Evolutionary conservation across 768 basidiomycete genomes (phyloP).

Genomic region (Pulveroboletus sp.): DNA sequence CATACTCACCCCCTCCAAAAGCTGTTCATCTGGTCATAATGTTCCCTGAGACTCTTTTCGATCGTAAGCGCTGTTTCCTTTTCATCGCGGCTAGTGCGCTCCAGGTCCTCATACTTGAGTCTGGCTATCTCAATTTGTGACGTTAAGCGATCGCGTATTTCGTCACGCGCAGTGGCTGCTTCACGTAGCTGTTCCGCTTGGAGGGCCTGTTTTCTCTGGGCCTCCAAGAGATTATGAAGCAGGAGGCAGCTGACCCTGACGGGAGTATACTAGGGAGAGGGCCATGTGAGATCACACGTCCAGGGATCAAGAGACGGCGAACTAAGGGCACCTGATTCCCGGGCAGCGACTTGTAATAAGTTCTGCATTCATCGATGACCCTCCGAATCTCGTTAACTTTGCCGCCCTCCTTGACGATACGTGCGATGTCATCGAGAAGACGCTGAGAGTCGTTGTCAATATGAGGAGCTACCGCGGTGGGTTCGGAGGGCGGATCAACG

Average conservation of each 20-base stretch:
- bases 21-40: constrained; percentile 42
- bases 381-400: constrained; percentile 46
- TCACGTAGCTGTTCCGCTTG: constrained; percentile 32
- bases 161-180: constrained; percentile 30
- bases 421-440: constrained; percentile 51
- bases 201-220: constrained; percentile 38
- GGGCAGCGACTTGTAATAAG: constrained; percentile 44
- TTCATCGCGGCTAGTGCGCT: constrained; percentile 42
- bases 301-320: constrained; percentile 7
- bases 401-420: constrained; percentile 52
- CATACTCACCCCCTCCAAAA: constrained; percentile 36
- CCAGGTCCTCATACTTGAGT: constrained; percentile 39
- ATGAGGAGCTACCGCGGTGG: constrained; percentile 12
- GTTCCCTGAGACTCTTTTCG: constrained; percentile 51
- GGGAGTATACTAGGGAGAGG: constrained; percentile 42
- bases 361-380: constrained; percentile 46
- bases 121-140: constrained; percentile 35
- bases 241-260: constrained; percentile 46
- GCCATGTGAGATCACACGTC: constrained; percentile 5
- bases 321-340: constrained; percentile 39
- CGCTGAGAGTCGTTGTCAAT: constrained; percentile 43
- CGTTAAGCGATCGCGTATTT: constrained; percentile 27
- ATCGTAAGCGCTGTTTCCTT: constrained; percentile 46
- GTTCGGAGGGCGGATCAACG: constrained; percentile 19
- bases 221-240: constrained; percentile 47